Conservation (phyloP, 352 stramenopile species). For the Phytopythium ostracodes region DNA sequence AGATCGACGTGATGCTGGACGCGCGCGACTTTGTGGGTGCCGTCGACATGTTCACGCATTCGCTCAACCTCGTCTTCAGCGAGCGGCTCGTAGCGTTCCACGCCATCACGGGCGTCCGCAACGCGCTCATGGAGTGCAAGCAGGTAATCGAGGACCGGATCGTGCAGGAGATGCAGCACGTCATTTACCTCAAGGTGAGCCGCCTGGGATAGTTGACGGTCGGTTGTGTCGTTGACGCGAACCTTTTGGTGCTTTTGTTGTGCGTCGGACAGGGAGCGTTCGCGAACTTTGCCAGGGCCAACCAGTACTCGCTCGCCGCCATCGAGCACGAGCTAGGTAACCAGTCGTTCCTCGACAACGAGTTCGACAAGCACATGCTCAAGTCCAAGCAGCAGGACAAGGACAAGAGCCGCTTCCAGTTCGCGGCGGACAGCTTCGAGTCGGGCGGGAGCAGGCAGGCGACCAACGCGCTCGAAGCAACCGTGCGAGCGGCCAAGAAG, state of each 20-base stretch:
- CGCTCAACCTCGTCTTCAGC: conserved; percentile 79
- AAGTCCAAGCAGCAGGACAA: conserved; percentile 23
- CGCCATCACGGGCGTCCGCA: conserved; percentile 66
- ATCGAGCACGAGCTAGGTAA: conserved; percentile 73
- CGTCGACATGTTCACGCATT: conserved; percentile 66
- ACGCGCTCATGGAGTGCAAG: conserved; percentile 84
- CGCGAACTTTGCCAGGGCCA: conserved; percentile 48
- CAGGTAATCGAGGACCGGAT: conserved; percentile 78
- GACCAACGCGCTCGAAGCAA: conserved; percentile 46
- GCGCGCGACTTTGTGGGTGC: conserved; percentile 54
- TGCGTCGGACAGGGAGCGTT: conserved; percentile 33
- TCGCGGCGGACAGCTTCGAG: conserved; percentile 1
- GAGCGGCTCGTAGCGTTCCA: conserved; percentile 78
- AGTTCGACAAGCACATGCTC: conserved; percentile 55
- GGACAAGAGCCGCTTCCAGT: conserved; percentile 12
- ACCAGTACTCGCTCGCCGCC: conserved; percentile 63
- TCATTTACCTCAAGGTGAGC: conserved; percentile 68
- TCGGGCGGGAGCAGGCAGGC: conserved; percentile 1
- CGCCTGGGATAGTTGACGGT: neutral
- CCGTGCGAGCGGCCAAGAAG: conserved; percentile 67
- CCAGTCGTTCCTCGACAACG: conserved; percentile 49
- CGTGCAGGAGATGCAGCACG: conserved; percentile 61
- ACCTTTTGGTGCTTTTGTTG: neutral
- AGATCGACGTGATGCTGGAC: conserved; percentile 55
- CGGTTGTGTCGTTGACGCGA: neutral